Evolutionary conservation across 768 basidiomycete genomes (phyloP).

Genomic region (Collybiopsis luxurians): DNA sequence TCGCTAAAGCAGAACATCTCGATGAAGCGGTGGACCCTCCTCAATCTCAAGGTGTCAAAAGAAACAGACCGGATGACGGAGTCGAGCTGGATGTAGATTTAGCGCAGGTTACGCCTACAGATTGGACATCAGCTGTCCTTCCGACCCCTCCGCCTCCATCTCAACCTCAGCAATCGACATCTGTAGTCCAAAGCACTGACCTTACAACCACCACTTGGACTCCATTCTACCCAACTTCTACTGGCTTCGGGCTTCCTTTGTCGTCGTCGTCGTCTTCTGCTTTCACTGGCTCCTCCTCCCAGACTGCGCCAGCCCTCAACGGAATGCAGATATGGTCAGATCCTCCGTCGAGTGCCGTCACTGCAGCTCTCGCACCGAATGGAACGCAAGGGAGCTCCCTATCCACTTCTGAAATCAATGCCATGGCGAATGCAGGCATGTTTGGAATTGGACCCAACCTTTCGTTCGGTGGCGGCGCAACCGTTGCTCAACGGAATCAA

Average conservation of each 20-base stretch:
- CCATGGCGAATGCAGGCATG: neutral
- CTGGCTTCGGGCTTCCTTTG: no score
- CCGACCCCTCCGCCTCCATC: no score
- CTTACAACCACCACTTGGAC: no score
- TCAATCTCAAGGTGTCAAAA: neutral
- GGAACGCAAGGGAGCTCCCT: neutral
- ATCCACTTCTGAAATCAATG: neutral
- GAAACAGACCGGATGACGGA: neutral
- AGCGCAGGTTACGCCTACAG: no score
- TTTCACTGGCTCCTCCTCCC: neutral
- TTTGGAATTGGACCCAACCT: neutral
- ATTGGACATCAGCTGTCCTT: no score
- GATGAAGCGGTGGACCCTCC: neutral
- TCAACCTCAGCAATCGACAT: no score
- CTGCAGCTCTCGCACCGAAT: neutral
- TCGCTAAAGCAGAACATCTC: neutral
- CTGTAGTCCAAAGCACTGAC: no score
- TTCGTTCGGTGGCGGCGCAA: neutral
- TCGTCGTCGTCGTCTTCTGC: neutral
- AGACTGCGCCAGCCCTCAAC: neutral
- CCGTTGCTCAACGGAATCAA: neutral
- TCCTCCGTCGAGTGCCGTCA: neutral
- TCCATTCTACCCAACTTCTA: no score
- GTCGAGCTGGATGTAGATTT: neutral
- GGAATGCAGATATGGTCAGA: neutral